These are phyloP conservation scores for Boletus pseudo-olivaceus DNA, from an alignment of 768 basidiomycete species.

Conservation along the genomic window DNA sequence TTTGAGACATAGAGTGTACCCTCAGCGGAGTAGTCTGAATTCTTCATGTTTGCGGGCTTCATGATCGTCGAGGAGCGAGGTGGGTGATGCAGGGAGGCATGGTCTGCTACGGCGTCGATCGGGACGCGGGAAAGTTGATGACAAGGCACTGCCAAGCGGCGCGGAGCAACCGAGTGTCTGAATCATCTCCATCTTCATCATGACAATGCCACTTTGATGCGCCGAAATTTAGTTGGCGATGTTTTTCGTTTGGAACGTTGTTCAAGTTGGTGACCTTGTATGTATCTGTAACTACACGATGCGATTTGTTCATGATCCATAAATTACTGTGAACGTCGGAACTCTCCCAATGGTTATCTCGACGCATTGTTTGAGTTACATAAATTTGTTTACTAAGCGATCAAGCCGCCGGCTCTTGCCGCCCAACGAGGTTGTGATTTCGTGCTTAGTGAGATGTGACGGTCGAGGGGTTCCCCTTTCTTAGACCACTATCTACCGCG, in stretches of 20 bases:
- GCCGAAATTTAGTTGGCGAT: background rate
- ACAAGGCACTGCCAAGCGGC: background rate
- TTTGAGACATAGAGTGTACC: constrained; percentile 75
- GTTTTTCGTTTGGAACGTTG: background rate
- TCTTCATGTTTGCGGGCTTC: constrained; percentile 7
- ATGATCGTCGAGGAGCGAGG: constrained; percentile 6
- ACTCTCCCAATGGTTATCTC: background rate
- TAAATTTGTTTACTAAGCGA: too few relatives aligned
- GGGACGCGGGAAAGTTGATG: constrained; percentile 11
- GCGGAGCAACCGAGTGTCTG: background rate
- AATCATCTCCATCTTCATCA: background rate
- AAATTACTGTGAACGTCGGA: background rate
- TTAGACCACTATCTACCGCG: too few relatives aligned
- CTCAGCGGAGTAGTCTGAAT: constrained; percentile 43
- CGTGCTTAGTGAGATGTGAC: too few relatives aligned
- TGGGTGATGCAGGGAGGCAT: constrained; percentile 6
- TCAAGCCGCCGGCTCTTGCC: too few relatives aligned
- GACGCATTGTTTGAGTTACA: too few relatives aligned
- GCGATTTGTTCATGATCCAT: background rate
- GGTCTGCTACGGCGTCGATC: background rate
- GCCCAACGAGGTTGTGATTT: too few relatives aligned
- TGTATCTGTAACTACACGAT: background rate
- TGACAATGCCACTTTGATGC: background rate
- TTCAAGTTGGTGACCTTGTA: background rate
- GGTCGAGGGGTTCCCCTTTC: too few relatives aligned